Conservation (phyloP, 371 early-diverging fungal genomes). For the Mucor piriformis region DNA sequence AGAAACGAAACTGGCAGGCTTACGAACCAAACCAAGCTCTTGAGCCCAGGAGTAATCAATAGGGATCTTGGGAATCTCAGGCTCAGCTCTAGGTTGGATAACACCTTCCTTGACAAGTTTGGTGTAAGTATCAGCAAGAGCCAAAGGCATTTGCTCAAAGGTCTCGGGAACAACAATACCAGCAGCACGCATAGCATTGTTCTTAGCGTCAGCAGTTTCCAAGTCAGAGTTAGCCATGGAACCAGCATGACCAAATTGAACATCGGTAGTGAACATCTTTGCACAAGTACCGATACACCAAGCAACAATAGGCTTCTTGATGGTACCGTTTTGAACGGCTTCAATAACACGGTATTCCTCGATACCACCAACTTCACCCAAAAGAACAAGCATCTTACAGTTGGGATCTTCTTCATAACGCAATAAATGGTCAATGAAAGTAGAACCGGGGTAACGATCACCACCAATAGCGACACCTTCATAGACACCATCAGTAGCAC, state of each 20-base stretch:
- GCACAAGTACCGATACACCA: slow-evolving; percentile 99
- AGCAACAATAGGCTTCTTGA: slow-evolving; percentile 97
- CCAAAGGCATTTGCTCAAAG: slow-evolving; percentile 91
- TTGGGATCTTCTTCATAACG: slow-evolving; percentile 92
- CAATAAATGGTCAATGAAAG: slow-evolving; percentile 96
- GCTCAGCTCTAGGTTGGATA: slow-evolving; percentile 79
- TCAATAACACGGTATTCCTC: slow-evolving; percentile 96
- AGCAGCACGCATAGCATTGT: slow-evolving; percentile 83
- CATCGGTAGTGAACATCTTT: slow-evolving; percentile 97
- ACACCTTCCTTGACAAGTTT: slow-evolving; percentile 75
- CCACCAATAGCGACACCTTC: slow-evolving; percentile 99
- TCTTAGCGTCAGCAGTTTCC: slow-evolving; percentile 98
- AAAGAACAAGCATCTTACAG: slow-evolving; percentile 92
- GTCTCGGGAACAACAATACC: slow-evolving; percentile 94
- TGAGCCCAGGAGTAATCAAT: slow-evolving; percentile 99
- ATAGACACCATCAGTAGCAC: slow-evolving; percentile 96
- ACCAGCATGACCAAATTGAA: slow-evolving; percentile 98
- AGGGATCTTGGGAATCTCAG: slow-evolving; percentile 97
- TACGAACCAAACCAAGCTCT: slow-evolving; percentile 97
- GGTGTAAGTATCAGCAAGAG: slow-evolving; percentile 76
- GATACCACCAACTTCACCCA: slow-evolving; percentile 98
- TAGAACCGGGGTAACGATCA: slow-evolving; percentile 98
- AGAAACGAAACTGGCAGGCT: slow-evolving; percentile 97
- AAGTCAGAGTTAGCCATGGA: slow-evolving; percentile 94
- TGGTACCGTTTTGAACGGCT: slow-evolving; percentile 85